Evolutionary conservation across 2,329 filamentous ascomycete species (phyloP), one percentile per base, ranked within the genome.

Genomic region (Diplodia seriata): DNA sequence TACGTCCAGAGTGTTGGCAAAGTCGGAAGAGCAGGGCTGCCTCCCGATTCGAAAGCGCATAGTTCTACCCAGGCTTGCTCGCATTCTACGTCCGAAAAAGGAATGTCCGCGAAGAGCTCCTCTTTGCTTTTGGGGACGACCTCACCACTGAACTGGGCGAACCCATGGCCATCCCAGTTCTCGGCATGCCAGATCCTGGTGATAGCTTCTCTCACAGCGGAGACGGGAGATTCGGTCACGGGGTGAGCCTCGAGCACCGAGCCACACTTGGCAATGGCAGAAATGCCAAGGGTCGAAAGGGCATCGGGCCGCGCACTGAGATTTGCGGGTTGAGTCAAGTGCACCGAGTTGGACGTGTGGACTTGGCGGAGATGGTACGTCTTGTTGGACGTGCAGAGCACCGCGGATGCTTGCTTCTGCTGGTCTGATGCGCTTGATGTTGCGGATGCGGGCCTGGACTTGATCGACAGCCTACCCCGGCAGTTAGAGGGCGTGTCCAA

Each of bases 331-430:
- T 79, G 79, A 29, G 86, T 78, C 47, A 89, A 74, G 75, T 86
- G 86, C 67, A 90, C 81, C 43, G 85, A 87, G 71, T 90, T 90
- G 31, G 87, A 89, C 18, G 87, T 89, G 72, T 88, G 87, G 64
- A 90, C 87, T 76, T 90, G 87, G 71, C 87, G 86, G 63, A 90
- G 77, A 68, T 84, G 82, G 78, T 85, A 90, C 12, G 87, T 87
- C 71, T 84, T 81, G 66, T 80, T 80, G 11, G 81, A 78, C 2
- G 86, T 89, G 77, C 87, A 90, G 69, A 90, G 80, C 69, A 89
- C 86, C 36, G 86, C 84, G 83, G 81, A 74, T 69, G 59, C 23
- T 36, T 68, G 53, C 51, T 68, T 40, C 50, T 71, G 43, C 70
- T 68, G 62, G 53, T 67, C 57, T 18, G 50, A 11, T 15, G 55